These are phyloP conservation scores for Populus hybrid DNA, from an alignment of 441 rosid genomes.

Conservation along the genomic window DNA sequence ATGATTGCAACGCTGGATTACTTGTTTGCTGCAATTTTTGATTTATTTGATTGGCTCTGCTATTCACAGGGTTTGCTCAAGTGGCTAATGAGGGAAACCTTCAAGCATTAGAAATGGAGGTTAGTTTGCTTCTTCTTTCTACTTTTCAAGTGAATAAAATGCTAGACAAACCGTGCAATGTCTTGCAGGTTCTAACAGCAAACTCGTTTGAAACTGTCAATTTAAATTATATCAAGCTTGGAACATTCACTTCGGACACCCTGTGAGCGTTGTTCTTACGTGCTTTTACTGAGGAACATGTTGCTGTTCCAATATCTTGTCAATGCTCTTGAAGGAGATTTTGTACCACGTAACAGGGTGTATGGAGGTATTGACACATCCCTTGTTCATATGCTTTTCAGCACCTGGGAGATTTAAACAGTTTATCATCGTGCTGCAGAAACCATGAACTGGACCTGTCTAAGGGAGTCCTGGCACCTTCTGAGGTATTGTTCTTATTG, in stretches of 20 bases:
- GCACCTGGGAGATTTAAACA: conserved; percentile 2
- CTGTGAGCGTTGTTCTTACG: conserved; percentile 24
- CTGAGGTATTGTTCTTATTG: neutral
- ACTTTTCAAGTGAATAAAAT: neutral
- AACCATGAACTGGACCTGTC: conserved; percentile 59
- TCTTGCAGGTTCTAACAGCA: neutral
- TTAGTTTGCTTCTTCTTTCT: conserved; percentile 24
- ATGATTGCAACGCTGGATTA: no score
- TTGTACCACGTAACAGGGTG: conserved; percentile 42
- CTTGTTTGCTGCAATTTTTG: neutral
- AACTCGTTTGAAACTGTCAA: neutral
- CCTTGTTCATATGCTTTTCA: conserved; percentile 10
- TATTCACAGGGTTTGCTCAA: conserved; percentile 51
- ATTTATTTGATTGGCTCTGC: conserved; percentile 12
- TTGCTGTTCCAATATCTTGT: conserved; percentile 73
- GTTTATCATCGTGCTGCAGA: conserved; percentile 43
- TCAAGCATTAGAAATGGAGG: conserved; percentile 44
- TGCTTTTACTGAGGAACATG: conserved; percentile 50
- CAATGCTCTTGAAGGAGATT: conserved; percentile 64
- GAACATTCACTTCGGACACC: neutral
- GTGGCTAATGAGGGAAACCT: conserved; percentile 26
- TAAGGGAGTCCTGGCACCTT: conserved; percentile 59
- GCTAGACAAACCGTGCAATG: neutral
- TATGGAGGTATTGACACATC: conserved; percentile 41
- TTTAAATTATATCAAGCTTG: neutral